Evolutionary conservation across 1,284 basidiomycete species (phyloP).

Genomic region (Phylloporus sp.): DNA sequence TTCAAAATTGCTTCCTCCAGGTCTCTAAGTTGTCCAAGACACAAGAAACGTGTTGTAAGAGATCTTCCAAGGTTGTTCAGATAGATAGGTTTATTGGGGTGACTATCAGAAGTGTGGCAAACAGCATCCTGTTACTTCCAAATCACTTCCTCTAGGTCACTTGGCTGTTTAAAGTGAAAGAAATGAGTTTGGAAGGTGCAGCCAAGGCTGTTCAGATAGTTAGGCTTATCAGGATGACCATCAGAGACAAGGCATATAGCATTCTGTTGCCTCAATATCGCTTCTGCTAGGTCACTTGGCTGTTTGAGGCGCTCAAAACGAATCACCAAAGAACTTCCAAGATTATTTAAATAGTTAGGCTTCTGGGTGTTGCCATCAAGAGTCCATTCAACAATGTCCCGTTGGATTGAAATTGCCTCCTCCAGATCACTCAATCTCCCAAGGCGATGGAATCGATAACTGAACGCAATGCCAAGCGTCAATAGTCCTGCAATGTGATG

Average conservation of each 20-base stretch:
- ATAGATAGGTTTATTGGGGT: neutral
- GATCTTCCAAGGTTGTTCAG: constrained; percentile 1
- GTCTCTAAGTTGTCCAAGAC: neutral
- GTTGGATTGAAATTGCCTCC: constrained; percentile 4
- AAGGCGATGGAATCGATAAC: neutral
- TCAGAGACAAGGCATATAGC: neutral
- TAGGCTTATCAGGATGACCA: neutral
- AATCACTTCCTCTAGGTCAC: constrained; percentile 15
- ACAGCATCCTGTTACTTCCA: neutral
- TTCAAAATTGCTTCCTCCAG: constrained; percentile 6
- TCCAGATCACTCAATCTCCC: constrained; percentile 17
- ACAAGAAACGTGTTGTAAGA: constrained; percentile 5
- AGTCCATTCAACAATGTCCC: neutral
- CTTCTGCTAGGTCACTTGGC: constrained; percentile 6
- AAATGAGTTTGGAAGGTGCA: constrained; percentile 9
- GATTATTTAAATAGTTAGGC: constrained; percentile 4
- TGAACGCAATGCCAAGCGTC: constrained; percentile 6
- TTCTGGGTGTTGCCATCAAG: constrained; percentile 7
- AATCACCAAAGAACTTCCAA: constrained; percentile 1
- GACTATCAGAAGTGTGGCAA: neutral
- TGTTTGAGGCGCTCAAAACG: constrained; percentile 6
- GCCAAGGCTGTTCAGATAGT: constrained; percentile 9
- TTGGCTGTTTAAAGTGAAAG: too few relatives aligned
- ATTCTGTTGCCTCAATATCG: neutral
- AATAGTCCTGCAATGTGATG: neutral